A percentile compares a stretch with the other conserved stretches of the same genome.
phyloP scores from a whole-genome alignment of 2,329 filamentous ascomycete genomes.

The Mariannaea elegans region DNA sequence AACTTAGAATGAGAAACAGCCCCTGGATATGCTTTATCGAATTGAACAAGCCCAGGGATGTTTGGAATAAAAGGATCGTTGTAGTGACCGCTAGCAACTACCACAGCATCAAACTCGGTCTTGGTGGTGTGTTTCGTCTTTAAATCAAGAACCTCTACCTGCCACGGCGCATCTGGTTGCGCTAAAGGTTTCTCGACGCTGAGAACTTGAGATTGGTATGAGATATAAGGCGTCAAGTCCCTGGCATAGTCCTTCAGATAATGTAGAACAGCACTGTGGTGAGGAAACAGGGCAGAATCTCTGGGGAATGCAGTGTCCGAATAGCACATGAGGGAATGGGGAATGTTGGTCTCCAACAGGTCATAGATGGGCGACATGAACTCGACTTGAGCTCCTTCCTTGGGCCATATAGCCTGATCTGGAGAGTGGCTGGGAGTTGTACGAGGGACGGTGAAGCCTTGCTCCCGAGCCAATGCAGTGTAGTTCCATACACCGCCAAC shows the following conservation, averaged over 20 bases:
- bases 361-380: slow-evolving; percentile 80
- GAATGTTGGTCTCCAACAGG: slow-evolving; percentile 78
- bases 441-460: slow-evolving; percentile 42
- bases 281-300: slow-evolving; percentile 72
- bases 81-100: slow-evolving; percentile 71
- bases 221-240: slow-evolving; percentile 65
- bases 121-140: slow-evolving; percentile 33
- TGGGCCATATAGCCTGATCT: slow-evolving; percentile 54
- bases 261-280: slow-evolving; percentile 67
- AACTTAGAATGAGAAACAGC: slow-evolving; percentile 72
- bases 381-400: slow-evolving; percentile 45
- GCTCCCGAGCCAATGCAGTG: slow-evolving; percentile 45
- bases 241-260: slow-evolving; percentile 73
- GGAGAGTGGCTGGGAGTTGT: slow-evolving; percentile 42
- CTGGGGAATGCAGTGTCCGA: slow-evolving; percentile 68
- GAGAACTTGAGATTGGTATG: slow-evolving; percentile 71
- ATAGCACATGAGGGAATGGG: slow-evolving; percentile 75
- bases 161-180: slow-evolving; percentile 49
- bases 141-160: slow-evolving; percentile 49
- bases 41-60: slow-evolving; percentile 63
- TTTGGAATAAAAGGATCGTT: slow-evolving; percentile 67
- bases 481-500: slow-evolving; percentile 81
- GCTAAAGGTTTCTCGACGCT: slow-evolving; percentile 39
- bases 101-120: slow-evolving; percentile 66
- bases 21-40: slow-evolving; percentile 58